Conservation (phyloP, 768 basidiomycete species). For the Boletus insuetus region DNA sequence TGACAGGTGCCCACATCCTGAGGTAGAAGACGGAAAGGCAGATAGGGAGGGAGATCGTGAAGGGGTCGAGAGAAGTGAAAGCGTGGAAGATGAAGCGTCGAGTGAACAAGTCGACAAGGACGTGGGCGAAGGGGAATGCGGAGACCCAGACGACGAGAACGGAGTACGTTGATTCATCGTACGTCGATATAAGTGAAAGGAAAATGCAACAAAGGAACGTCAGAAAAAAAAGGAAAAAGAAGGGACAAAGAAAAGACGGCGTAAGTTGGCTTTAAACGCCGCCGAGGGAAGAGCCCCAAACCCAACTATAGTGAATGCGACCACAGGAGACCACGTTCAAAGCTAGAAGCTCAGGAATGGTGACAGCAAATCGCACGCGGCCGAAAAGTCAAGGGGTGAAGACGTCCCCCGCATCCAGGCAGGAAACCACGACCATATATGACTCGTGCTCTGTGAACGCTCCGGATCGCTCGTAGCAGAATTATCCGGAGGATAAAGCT, state of each 20-base stretch:
- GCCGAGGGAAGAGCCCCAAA: background rate
- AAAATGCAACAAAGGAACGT: background rate
- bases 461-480: background rate
- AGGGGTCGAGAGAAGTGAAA: background rate
- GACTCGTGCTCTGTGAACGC: background rate
- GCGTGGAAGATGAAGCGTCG: slow-evolving; percentile 4
- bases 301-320: background rate
- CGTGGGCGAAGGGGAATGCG: background rate
- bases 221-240: background rate
- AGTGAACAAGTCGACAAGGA: background rate
- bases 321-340: slow-evolving; percentile 1
- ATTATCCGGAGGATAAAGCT: background rate
- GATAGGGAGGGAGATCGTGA: background rate
- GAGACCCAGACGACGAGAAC: background rate
- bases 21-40: background rate
- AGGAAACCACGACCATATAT: background rate
- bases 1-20: background rate
- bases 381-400: background rate
- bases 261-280: background rate
- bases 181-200: background rate
- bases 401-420: background rate
- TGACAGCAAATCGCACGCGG: background rate
- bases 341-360: slow-evolving; percentile 11
- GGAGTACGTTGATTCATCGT: slow-evolving; percentile 6
- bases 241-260: background rate